phyloP scores from a whole-genome alignment of 257 asterid genomes.

The Scutellaria barbata region DNA sequence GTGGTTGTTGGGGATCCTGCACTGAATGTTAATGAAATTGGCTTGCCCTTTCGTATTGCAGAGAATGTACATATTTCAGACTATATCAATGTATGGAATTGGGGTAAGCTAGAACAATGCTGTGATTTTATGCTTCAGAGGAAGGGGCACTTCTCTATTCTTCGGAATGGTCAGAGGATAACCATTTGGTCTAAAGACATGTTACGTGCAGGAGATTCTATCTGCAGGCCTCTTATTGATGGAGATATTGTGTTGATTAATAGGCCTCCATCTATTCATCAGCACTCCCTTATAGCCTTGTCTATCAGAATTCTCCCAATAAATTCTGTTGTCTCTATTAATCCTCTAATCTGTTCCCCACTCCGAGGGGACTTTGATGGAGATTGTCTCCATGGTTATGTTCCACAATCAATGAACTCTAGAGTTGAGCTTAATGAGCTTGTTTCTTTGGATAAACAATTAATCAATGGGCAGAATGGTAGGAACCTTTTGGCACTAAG shows the following conservation, averaged over 20 bases:
- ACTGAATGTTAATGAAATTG: slow-evolving; percentile 72
- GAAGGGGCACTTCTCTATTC: slow-evolving; percentile 54
- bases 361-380: slow-evolving; percentile 98
- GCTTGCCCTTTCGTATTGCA: slow-evolving; percentile 74
- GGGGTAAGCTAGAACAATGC: slow-evolving; percentile 61
- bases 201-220: slow-evolving; percentile 70
- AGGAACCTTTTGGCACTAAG: slow-evolving; percentile 71
- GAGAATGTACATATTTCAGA: slow-evolving; percentile 66
- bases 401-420: slow-evolving; percentile 78
- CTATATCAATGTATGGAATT: slow-evolving; percentile 60
- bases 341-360: slow-evolving; percentile 87
- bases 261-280: slow-evolving; percentile 97
- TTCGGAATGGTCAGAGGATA: slow-evolving; percentile 58
- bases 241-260: slow-evolving; percentile 86
- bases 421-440: slow-evolving; percentile 86
- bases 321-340: slow-evolving; percentile 64
- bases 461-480: slow-evolving; percentile 82
- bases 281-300: slow-evolving; percentile 86
- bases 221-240: slow-evolving; percentile 72
- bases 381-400: slow-evolving; percentile 93
- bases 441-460: slow-evolving; percentile 66
- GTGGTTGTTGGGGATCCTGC: slow-evolving; percentile 94
- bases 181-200: slow-evolving; percentile 59
- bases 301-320: slow-evolving; percentile 75
- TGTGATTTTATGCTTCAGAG: slow-evolving; percentile 59